These are phyloP conservation scores for Fusarium heterosporum DNA, from an alignment of 2,329 filamentous ascomycete genomes.

Conservation along the genomic window DNA sequence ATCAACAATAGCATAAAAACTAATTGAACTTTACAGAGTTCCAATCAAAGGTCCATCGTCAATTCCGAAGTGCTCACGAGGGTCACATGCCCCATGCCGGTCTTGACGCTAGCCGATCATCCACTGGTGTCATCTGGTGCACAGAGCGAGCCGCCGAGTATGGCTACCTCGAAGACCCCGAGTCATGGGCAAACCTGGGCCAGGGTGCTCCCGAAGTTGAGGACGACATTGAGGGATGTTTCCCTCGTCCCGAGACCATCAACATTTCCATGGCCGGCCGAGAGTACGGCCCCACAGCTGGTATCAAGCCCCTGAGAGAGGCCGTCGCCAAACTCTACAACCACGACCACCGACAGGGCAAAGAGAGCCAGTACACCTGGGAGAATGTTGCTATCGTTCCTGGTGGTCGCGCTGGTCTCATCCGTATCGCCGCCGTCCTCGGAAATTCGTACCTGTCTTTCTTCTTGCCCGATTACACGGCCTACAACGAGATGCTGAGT, in stretches of 20 bases:
- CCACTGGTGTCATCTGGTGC: conserved; percentile 95
- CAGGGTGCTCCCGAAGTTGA: conserved; percentile 96
- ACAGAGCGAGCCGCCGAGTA: conserved; percentile 89
- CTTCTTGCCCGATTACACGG: conserved; percentile 95
- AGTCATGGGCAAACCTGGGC: conserved; percentile 90
- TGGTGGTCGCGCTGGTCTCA: conserved; percentile 90
- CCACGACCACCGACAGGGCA: conserved; percentile 87
- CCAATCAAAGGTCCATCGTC: conserved; percentile 84
- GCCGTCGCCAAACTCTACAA: conserved; percentile 95
- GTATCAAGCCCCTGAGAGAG: conserved; percentile 89
- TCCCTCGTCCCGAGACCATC: conserved; percentile 81
- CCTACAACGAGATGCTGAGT: conserved; percentile 97
- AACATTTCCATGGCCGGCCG: conserved; percentile 81
- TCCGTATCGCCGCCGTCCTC: conserved; percentile 92
- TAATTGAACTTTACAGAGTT: conserved; percentile 67
- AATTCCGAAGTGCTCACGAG: conserved; percentile 90
- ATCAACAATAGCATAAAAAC: not conserved
- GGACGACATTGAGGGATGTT: conserved; percentile 90
- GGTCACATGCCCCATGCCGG: conserved; percentile 92
- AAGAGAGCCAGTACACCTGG: conserved; percentile 91
- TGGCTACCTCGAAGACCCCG: conserved; percentile 85
- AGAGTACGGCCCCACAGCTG: conserved; percentile 94
- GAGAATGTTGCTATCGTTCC: conserved; percentile 98
- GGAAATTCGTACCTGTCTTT: conserved; percentile 94
- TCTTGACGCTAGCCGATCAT: conserved; percentile 86